phyloP scores from a whole-genome alignment of 2,329 filamentous ascomycete species.

The Diaporthe vaccinii region DNA sequence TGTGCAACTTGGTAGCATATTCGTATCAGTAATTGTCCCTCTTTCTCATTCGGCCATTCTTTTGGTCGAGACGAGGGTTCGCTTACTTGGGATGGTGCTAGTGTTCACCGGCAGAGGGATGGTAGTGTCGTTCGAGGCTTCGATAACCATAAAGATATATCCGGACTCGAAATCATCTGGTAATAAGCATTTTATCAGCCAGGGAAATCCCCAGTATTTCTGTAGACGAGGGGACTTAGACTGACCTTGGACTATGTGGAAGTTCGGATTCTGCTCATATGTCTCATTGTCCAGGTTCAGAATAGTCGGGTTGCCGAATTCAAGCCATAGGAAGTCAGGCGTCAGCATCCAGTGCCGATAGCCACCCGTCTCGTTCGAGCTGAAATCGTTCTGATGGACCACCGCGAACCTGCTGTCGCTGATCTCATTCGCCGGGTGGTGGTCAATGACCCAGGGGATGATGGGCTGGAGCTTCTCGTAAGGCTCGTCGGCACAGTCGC shows the following conservation, averaged over 20 bases:
- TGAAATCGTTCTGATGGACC: slow-evolving; percentile 26
- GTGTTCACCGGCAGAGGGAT: slow-evolving; percentile 29
- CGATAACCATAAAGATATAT: slow-evolving; percentile 39
- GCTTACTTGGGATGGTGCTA: slow-evolving; percentile 19
- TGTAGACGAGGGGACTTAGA: accelerated
- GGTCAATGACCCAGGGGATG: slow-evolving; percentile 34
- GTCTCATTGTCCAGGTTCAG: slow-evolving; percentile 38
- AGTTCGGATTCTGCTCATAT: slow-evolving; percentile 36
- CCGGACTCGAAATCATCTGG: slow-evolving; percentile 37
- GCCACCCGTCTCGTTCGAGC: slow-evolving; percentile 26
- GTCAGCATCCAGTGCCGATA: slow-evolving; percentile 40
- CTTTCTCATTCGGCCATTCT: not conserved
- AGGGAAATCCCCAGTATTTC: accelerated
- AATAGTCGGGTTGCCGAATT: slow-evolving; percentile 40
- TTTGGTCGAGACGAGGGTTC: too few relatives aligned
- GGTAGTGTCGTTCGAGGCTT: slow-evolving; percentile 23
- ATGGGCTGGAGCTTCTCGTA: slow-evolving; percentile 30
- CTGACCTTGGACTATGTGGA: slow-evolving; percentile 37
- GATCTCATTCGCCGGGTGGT: slow-evolving; percentile 36
- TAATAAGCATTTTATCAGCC: not conserved
- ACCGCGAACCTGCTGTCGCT: slow-evolving; percentile 31
- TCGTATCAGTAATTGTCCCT: not conserved
- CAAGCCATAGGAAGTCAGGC: slow-evolving; percentile 40
- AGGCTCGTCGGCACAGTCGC: slow-evolving; percentile 24
- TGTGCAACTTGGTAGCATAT: slow-evolving; percentile 23